A percentile compares a stretch with the other conserved stretches of the same genome.
Conservation (phyloP, 176 grass and related monocot species). For the Avena atlantica region DNA sequence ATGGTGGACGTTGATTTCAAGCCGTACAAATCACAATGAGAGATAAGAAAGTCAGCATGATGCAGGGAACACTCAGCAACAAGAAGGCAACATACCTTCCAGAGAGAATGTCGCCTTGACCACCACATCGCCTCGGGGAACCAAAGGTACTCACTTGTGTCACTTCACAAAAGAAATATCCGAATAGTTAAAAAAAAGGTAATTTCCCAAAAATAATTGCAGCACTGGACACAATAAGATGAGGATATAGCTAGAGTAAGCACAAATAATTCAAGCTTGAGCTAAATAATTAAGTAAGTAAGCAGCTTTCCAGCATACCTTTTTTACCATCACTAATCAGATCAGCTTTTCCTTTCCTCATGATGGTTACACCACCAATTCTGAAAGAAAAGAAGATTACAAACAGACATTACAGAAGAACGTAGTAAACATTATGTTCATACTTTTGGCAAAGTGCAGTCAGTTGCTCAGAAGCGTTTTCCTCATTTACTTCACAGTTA, state of each 20-base stretch:
- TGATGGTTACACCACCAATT: conserved; percentile 86
- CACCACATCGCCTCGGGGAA: conserved; percentile 92
- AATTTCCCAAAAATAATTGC: conserved; percentile 12
- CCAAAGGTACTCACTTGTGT: conserved; percentile 84
- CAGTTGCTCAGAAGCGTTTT: conserved; percentile 69
- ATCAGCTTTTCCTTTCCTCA: conserved; percentile 88
- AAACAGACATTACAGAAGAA: background rate
- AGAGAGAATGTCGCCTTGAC: conserved; percentile 96
- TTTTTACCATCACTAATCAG: conserved; percentile 89
- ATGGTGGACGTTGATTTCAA: background rate
- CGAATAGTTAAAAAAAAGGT: conserved; percentile 15
- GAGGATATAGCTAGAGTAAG: background rate
- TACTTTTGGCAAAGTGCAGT: conserved; percentile 69
- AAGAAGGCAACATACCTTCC: conserved; percentile 64
- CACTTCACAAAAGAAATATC: conserved; percentile 54
- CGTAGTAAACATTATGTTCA: conserved; percentile 18
- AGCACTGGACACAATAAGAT: background rate
- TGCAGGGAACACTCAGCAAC: background rate
- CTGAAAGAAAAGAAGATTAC: conserved; percentile 41
- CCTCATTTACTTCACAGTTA: conserved; percentile 68
- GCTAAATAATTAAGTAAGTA: background rate
- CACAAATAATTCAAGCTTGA: background rate
- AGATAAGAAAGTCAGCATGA: background rate
- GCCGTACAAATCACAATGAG: background rate
- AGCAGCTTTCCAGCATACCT: conserved; percentile 54